Base-by-base conservation (phyloP, 164 flowering plant genomes). In the Stephania cephalantha region DNA sequence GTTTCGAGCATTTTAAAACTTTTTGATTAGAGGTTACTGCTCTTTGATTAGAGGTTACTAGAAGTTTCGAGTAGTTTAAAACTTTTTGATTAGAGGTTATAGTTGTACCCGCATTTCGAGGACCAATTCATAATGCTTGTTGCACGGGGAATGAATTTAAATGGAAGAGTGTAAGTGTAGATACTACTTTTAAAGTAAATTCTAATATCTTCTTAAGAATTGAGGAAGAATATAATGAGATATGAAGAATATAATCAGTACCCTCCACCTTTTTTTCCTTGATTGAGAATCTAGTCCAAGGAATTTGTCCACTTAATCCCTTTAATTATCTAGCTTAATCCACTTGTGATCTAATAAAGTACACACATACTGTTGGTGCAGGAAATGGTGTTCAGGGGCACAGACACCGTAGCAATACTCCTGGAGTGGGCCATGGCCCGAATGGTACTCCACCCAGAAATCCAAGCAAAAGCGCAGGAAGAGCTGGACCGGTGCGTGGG, bases 311-410 rank as follows among this genome's bases (percentile, higher is more conserved):
- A 13, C 64, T 58, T 9, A 58, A 50, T 50, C 15, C 15, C 55
- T 50, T 50, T 50, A 50, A 50, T 1, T 13, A 50, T 50, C 10
- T 50, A 50, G 1, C 2, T 9, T 50, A 50, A 50, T 9, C 6
- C 5, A 50, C 55, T 50, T 50, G 55, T 50, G 2, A 67, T 35
- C 42, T 35, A 35, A 35, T 35, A 2, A 35, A 20, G 4, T 68
- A 46, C 20, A 22, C 45, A 44, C 2, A 68, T 31, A 6, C 1
- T 20, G 50, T 46, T 46, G 42, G 8, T 44, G 3, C 75, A 90
- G 97, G 95, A 92, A 68, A 87, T 90, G 90, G 82, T 92, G 80
- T 92, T 92, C 68, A 75, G 97, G 44, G 97, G 97, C 68, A 88
- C 95, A 1, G 97, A 92, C 76, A 87, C 95, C 1, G 88, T 92